phyloP scores from a whole-genome alignment of 768 basidiomycete species.

The Kwoniella newhampshirensis region DNA sequence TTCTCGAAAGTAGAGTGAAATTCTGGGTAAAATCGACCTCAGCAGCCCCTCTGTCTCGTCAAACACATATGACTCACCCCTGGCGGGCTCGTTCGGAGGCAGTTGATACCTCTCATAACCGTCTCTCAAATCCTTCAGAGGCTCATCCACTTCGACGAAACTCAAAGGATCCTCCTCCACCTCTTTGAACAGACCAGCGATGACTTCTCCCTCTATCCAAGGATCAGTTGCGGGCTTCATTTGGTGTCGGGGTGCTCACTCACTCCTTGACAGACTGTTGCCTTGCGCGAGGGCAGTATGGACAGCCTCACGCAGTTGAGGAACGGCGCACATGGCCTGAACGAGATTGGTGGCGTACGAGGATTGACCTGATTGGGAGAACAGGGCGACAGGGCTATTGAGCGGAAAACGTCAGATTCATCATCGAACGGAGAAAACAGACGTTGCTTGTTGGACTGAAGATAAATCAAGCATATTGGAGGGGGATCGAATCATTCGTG shows the following conservation, averaged over 20 bases:
- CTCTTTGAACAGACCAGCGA: background rate
- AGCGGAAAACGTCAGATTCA: background rate
- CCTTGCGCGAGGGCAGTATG: background rate
- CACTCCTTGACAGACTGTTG: slow-evolving; percentile 1
- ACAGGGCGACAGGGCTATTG: slow-evolving; percentile 34
- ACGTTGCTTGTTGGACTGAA: too few relatives aligned
- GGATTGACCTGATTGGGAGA: slow-evolving; percentile 28
- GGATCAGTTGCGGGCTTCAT: background rate
- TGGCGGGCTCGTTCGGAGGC: slow-evolving; percentile 24
- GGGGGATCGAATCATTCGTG: background rate
- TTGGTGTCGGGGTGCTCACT: background rate
- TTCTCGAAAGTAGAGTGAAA: too few relatives aligned
- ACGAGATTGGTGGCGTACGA: slow-evolving; percentile 38
- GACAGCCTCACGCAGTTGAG: slow-evolving; percentile 36
- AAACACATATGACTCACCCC: slow-evolving; percentile 14
- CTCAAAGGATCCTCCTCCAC: background rate
- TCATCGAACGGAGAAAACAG: too few relatives aligned
- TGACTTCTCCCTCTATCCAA: background rate
- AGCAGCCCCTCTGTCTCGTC: too few relatives aligned
- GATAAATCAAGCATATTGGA: background rate
- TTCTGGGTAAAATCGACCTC: too few relatives aligned
- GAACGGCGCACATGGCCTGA: slow-evolving; percentile 39
- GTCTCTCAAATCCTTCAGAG: slow-evolving; percentile 11
- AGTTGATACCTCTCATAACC: slow-evolving; percentile 23
- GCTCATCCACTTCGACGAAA: slow-evolving; percentile 34